Percentiles rank a stretch among this genome's conserved stretches.
These are phyloP conservation scores for Rehmannia glutinosa DNA, from an alignment of 257 asterid species.

Conservation along the genomic window DNA sequence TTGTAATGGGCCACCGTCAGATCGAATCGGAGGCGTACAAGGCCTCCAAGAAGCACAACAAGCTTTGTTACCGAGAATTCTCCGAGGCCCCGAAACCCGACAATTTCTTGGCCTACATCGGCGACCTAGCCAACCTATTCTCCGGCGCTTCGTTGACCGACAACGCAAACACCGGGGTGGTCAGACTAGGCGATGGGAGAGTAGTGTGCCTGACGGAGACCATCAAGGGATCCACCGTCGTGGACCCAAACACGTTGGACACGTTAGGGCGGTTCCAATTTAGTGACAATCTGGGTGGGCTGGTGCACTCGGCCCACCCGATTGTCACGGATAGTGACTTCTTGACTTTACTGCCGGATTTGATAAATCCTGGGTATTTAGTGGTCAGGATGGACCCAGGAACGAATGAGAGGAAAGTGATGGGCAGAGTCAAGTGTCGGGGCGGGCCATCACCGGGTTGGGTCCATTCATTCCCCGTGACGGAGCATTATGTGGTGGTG, in stretches of 20 bases:
- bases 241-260: constrained; percentile 67
- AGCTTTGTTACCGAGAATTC: constrained; percentile 80
- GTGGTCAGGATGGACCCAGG: constrained; percentile 81
- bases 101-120: constrained; percentile 65
- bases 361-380: constrained; percentile 68
- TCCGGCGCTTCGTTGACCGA: constrained; percentile 93
- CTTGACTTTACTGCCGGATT: constrained; percentile 69
- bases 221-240: constrained; percentile 65
- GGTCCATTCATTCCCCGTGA: constrained; percentile 94
- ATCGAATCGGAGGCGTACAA: constrained; percentile 82
- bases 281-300: constrained; percentile 61
- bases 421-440: constrained; percentile 79
- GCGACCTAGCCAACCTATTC: constrained; percentile 76
- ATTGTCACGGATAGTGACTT: constrained; percentile 72
- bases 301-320: constrained; percentile 95
- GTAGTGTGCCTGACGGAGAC: constrained; percentile 94
- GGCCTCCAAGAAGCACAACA: constrained; percentile 67
- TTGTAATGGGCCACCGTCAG: constrained; percentile 87
- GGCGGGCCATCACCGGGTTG: constrained; percentile 89
- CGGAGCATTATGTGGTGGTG: constrained; percentile 81
- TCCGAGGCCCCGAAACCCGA: constrained; percentile 81
- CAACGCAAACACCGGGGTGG: constrained; percentile 94
- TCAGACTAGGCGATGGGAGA: constrained; percentile 76
- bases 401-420: constrained; percentile 65
- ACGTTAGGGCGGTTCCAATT: constrained; percentile 65